phyloP scores from a whole-genome alignment of 2,329 filamentous ascomycete species.

The Septoria petroselini region DNA sequence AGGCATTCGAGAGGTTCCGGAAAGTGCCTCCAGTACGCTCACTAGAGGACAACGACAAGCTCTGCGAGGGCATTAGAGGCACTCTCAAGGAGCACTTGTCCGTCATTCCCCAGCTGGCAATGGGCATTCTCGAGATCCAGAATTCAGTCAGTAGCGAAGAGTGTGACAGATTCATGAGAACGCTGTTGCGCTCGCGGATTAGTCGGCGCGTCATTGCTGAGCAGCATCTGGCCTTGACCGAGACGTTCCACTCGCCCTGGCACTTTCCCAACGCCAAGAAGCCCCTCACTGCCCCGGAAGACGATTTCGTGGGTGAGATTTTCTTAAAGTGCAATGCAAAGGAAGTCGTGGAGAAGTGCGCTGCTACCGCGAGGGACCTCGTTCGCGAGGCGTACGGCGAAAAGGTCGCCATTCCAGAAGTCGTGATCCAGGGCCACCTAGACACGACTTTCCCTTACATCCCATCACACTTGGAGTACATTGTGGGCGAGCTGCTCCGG shows the following conservation, averaged over 20 bases:
- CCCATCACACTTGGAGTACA: conserved; percentile 92
- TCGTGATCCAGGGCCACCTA: conserved; percentile 79
- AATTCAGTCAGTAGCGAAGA: conserved; percentile 75
- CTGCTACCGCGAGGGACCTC: conserved; percentile 69
- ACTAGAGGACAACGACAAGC: conserved; percentile 81
- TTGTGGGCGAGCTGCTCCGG: conserved; percentile 87
- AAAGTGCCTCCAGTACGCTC: conserved; percentile 78
- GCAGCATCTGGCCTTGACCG: conserved; percentile 90
- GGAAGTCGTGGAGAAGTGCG: conserved; percentile 83
- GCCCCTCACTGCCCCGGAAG: conserved; percentile 57
- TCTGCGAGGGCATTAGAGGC: conserved; percentile 75
- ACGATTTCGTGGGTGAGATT: conserved; percentile 92
- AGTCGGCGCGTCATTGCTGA: conserved; percentile 95
- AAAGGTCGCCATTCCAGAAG: conserved; percentile 69
- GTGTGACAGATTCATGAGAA: conserved; percentile 94
- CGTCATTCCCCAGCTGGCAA: conserved; percentile 90
- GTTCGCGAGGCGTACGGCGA: conserved; percentile 72
- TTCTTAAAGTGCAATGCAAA: conserved; percentile 89
- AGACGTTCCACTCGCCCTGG: conserved; percentile 87
- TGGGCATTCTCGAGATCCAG: conserved; percentile 88
- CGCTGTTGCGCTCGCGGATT: conserved; percentile 84
- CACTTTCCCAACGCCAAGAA: conserved; percentile 76
- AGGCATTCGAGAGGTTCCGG: conserved; percentile 89
- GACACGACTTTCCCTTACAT: conserved; percentile 95
- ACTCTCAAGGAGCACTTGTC: conserved; percentile 84